These are phyloP conservation scores for Schizosaccharomyces japonicus DNA, from an alignment of 805 yeast genomes.

Conservation along the genomic window DNA sequence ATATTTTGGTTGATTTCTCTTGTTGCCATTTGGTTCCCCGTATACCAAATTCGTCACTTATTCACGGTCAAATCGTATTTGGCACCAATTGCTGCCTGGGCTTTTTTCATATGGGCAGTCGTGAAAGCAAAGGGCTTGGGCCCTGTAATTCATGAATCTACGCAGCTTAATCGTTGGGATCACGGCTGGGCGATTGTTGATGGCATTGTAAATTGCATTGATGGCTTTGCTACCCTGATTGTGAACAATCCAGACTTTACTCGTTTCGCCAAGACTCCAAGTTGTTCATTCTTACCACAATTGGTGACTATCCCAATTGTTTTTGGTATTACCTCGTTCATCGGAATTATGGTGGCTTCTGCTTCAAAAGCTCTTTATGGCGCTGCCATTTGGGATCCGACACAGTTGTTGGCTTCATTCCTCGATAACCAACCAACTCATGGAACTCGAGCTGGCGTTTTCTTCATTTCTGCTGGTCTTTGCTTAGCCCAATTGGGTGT, in stretches of 20 bases:
- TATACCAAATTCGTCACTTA: slow-evolving; percentile 59
- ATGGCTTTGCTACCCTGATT: slow-evolving; percentile 18
- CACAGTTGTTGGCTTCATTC: slow-evolving; percentile 4
- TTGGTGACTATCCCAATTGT: slow-evolving; percentile 8
- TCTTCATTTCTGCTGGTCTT: slow-evolving; percentile 19
- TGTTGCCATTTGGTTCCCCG: slow-evolving; percentile 61
- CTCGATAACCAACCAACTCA: slow-evolving; percentile 8
- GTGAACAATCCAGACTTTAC: slow-evolving; percentile 28
- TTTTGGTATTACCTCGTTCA: slow-evolving; percentile 7
- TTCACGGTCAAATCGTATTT: slow-evolving; percentile 58
- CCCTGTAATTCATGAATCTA: slow-evolving; percentile 24
- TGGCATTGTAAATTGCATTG: slow-evolving; percentile 29
- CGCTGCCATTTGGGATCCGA: slow-evolving; percentile 10
- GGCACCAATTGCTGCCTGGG: slow-evolving; percentile 63
- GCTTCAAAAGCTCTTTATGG: slow-evolving; percentile 10
- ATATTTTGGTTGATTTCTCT: slow-evolving; percentile 57
- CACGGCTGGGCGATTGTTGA: slow-evolving; percentile 46
- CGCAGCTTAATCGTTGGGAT: slow-evolving; percentile 28
- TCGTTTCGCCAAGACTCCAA: slow-evolving; percentile 20
- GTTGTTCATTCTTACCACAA: slow-evolving; percentile 4
- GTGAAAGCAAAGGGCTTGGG: slow-evolving; percentile 54
- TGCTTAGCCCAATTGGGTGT: slow-evolving; percentile 53
- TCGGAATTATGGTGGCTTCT: slow-evolving; percentile 10
- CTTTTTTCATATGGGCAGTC: slow-evolving; percentile 62
- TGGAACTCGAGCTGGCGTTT: slow-evolving; percentile 11